A percentile compares a stretch with the other conserved stretches of the same genome.
Evolutionary conservation across 2,329 filamentous ascomycete species (phyloP).

Genomic region (Ascosphaera aggregata): DNA sequence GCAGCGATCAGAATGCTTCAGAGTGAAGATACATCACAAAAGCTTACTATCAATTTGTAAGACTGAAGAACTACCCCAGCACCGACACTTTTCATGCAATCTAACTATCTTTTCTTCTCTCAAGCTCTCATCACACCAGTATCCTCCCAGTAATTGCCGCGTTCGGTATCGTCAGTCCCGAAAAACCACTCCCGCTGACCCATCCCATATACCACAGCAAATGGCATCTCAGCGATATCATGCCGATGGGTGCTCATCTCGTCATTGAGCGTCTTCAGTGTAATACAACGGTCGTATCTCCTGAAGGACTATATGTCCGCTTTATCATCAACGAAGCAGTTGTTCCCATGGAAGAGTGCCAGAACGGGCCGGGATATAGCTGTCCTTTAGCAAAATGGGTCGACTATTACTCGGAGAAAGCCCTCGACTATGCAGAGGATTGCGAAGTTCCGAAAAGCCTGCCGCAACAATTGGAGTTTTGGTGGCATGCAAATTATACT

Average conservation of each 20-base stretch:
- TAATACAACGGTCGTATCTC: conserved; percentile 5
- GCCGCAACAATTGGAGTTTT: not conserved
- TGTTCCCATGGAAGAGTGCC: conserved; percentile 24
- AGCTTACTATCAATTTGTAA: not conserved
- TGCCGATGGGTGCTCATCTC: conserved; percentile 33
- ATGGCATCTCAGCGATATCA: conserved; percentile 32
- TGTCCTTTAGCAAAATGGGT: conserved; percentile 25
- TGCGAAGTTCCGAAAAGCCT: not conserved
- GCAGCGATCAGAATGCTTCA: not conserved
- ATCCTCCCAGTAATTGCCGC: too few species aligned
- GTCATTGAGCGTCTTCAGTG: conserved; percentile 31
- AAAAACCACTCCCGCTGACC: conserved; percentile 26
- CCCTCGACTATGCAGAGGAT: not conserved
- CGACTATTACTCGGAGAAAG: conserved; percentile 1
- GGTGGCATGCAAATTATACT: not conserved
- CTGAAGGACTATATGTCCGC: conserved; percentile 20
- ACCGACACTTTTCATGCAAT: too few species aligned
- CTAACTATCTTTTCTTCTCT: too few species aligned
- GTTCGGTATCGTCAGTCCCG: too few species aligned
- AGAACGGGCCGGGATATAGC: conserved; percentile 22
- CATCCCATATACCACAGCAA: conserved; percentile 21
- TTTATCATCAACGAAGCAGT: conserved; percentile 35
- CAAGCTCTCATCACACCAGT: too few species aligned
- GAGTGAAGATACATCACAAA: not conserved
- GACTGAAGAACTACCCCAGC: too few species aligned